Percentiles rank a stretch among this genome's conserved stretches.
Evolutionary conservation across 176 grass and related monocot genomes (phyloP).

Genomic region (Metroxylon sagu): DNA sequence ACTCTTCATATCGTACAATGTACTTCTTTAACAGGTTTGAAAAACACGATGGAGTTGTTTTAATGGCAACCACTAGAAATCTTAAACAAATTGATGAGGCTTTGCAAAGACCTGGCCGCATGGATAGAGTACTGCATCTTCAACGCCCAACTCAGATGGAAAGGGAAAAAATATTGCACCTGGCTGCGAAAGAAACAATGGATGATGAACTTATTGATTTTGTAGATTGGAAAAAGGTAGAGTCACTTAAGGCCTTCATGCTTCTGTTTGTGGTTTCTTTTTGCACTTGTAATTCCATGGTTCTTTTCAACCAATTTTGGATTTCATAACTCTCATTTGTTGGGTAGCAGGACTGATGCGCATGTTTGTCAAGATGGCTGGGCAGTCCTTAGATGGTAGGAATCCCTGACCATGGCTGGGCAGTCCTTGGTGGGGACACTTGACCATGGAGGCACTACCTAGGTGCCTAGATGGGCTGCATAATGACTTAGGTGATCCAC

Average conservation of each 20-base stretch:
- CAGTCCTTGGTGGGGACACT: too few species aligned
- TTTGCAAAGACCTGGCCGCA: slow-evolving; percentile 24
- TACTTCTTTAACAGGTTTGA: slow-evolving; percentile 23
- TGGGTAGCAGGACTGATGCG: too few species aligned
- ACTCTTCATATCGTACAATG: too few species aligned
- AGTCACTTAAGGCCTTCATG: background rate
- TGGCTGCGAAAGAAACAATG: slow-evolving; percentile 24
- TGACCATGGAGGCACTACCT: too few species aligned
- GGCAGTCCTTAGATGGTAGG: too few species aligned
- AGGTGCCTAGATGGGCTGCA: too few species aligned
- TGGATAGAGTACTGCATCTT: slow-evolving; percentile 27
- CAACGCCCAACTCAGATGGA: slow-evolving; percentile 27
- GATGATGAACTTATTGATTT: slow-evolving; percentile 20
- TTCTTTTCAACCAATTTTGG: too few species aligned
- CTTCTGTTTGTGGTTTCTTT: background rate
- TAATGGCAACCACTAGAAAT: slow-evolving; percentile 27
- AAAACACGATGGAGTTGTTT: slow-evolving; percentile 34
- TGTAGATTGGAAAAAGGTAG: slow-evolving; percentile 33
- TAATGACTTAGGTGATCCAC: too few species aligned
- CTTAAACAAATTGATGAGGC: slow-evolving; percentile 31
- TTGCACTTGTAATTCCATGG: background rate
- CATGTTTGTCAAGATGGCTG: too few species aligned
- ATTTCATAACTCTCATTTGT: too few species aligned
- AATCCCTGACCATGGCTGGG: too few species aligned
- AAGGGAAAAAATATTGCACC: slow-evolving; percentile 23